phyloP scores from a whole-genome alignment of 257 asterid species.

The Primulina tabacum region DNA sequence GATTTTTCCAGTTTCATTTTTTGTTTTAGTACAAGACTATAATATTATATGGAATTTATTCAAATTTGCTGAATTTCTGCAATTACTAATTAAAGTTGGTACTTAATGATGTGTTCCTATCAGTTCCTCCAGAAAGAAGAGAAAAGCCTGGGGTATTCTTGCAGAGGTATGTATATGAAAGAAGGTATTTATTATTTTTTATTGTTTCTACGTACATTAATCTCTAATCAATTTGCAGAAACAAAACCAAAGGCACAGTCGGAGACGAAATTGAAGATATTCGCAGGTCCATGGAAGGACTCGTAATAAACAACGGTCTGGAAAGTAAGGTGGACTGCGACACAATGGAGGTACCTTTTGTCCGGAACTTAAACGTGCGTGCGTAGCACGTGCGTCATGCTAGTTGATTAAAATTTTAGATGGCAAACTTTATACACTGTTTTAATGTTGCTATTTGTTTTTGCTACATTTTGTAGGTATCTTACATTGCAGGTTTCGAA shows the following conservation, averaged over 20 bases:
- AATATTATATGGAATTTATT: no score
- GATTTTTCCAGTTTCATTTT: no score
- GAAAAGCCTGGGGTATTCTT: constrained; percentile 49
- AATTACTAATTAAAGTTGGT: no score
- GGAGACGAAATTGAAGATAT: constrained; percentile 47
- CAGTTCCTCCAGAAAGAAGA: constrained; percentile 35
- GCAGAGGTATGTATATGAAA: constrained; percentile 53
- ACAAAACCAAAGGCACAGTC: constrained; percentile 39
- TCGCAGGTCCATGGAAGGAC: constrained; percentile 55
- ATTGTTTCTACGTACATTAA: constrained; percentile 11
- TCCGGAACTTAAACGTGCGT: no score
- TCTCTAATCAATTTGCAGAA: constrained; percentile 45
- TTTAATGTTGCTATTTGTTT: no score
- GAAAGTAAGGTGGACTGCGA: constrained; percentile 51
- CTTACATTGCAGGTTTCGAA: no score
- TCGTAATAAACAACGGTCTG: constrained; percentile 47
- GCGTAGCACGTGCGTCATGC: no score
- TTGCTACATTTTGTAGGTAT: no score
- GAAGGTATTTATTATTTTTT: neutral
- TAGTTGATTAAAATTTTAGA: no score
- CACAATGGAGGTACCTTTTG: constrained; percentile 51
- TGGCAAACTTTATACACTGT: no score
- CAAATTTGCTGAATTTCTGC: no score
- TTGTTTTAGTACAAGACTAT: no score
- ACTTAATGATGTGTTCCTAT: constrained; percentile 54